Base-by-base conservation (phyloP, 768 basidiomycete species). In the Tylopilus felleus region DNA sequence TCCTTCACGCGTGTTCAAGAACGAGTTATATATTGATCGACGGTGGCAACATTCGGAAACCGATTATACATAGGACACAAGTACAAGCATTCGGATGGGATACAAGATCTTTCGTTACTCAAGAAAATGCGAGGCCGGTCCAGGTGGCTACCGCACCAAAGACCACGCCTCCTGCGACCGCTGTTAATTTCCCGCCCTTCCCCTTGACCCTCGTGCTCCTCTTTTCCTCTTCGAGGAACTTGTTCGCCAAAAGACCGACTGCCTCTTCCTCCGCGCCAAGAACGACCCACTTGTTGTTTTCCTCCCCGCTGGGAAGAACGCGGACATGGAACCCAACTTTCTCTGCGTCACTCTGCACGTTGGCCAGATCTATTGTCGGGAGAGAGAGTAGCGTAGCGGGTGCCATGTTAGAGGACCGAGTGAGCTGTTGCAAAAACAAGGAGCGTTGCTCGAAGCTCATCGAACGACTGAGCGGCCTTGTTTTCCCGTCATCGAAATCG, bases 71-170 rank as follows among this genome's bases (percentile, higher is more conserved):
- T 19, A 8, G 29, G 29, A 8, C 12, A 9, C 4, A 8, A 8
- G n/a, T n/a, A n/a, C n/a, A 42, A 27, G 7, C 16, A 21, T 33
- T 16, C n/a, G 19, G 6, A 27, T 43, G 9, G 27, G 36, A 48
- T 52, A 33, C 19, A 27, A 16, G 47, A 49, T 45, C 41, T 31
- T 21, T 25, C 28, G 21, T 39, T 46, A 25, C 41, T 78, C 57
- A 80, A 60, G 67, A 78, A 74, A 73, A 72, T 29, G 84, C 84
- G 49, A 85, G 73, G 16, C 82, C 80, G 19, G 80, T 80, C 74
- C 77, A 83, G 46, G 81, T 75, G 39, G 81, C 81, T 8, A 83
- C 80, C 38, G 80, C 83, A 38, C 84, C 84, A 19, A 84, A 76
- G 17, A 84, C 73, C n/a, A 77, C 81, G 43, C 79, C 81, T 17